Percentiles rank a stretch among this genome's conserved stretches.
phyloP scores from a whole-genome alignment of 2,329 filamentous ascomycete genomes.

The Cryphonectria parasitica region DNA sequence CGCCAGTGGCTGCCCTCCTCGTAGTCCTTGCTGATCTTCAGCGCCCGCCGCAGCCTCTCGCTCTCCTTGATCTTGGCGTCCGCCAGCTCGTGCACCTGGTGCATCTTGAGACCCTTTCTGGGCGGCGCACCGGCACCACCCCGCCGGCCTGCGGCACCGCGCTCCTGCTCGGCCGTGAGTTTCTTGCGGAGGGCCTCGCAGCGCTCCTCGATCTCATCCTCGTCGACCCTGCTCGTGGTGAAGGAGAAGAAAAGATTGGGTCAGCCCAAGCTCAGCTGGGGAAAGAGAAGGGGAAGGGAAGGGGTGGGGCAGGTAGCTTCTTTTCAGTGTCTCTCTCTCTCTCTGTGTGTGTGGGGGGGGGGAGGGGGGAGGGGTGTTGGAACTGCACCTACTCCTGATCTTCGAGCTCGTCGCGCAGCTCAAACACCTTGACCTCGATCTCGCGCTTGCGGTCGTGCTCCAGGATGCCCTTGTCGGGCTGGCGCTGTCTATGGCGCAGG shows the following conservation, averaged over 20 bases:
- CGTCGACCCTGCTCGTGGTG: conserved; percentile 65
- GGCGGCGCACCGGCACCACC: conserved; percentile 34
- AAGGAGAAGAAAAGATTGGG: not conserved
- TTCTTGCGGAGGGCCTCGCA: conserved; percentile 69
- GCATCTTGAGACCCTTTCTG: conserved; percentile 73
- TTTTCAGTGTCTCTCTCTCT: no score
- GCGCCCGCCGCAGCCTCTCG: conserved; percentile 80
- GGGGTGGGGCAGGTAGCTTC: no score
- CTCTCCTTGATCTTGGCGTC: conserved; percentile 96
- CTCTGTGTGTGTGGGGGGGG: not conserved
- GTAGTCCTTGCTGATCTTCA: conserved; percentile 86
- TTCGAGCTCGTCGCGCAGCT: conserved; percentile 87
- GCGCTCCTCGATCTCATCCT: conserved; percentile 86
- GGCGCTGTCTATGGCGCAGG: conserved; percentile 75
- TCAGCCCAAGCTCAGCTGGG: no score
- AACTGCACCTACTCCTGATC: conserved; percentile 70
- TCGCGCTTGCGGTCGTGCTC: conserved; percentile 92
- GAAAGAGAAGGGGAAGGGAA: not conserved
- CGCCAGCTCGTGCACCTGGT: conserved; percentile 95
- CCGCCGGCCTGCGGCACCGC: conserved; percentile 38
- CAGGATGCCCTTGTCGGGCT: conserved; percentile 89
- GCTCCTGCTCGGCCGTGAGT: conserved; percentile 60
- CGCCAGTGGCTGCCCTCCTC: conserved; percentile 87
- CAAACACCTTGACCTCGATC: conserved; percentile 91
- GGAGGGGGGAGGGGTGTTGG: not conserved